These are phyloP conservation scores for Erysimum cheiri DNA, from an alignment of 441 rosid genomes.

Conservation along the genomic window DNA sequence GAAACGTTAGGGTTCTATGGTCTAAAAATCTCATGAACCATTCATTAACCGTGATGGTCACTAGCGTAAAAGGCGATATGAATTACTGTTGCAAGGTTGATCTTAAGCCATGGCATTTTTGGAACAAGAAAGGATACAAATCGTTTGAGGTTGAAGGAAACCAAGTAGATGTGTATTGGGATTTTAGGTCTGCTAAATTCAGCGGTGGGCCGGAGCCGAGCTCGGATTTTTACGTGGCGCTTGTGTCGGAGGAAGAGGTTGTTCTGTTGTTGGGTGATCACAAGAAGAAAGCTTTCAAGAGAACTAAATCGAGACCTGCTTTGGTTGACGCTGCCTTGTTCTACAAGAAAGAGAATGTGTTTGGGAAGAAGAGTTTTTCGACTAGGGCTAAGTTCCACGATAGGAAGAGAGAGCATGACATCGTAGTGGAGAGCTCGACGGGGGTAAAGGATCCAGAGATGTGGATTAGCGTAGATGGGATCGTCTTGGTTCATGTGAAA, in stretches of 20 bases:
- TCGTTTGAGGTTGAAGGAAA: conserved; percentile 59
- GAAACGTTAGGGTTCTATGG: conserved; percentile 54
- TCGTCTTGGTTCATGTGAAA: conserved; percentile 55
- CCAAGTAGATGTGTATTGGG: conserved; percentile 66
- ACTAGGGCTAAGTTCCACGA: conserved; percentile 64
- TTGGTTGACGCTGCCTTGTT: conserved; percentile 54
- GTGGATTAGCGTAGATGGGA: conserved; percentile 76
- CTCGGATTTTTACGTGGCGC: conserved; percentile 64
- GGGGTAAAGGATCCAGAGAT: conserved; percentile 63
- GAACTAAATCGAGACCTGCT: conserved; percentile 67
- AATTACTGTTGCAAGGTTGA: conserved; percentile 67
- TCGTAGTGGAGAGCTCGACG: conserved; percentile 61
- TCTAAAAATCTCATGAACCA: conserved; percentile 68
- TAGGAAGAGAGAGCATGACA: conserved; percentile 63
- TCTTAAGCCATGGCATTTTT: conserved; percentile 77
- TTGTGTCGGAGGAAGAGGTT: conserved; percentile 67
- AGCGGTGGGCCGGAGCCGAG: conserved; percentile 53
- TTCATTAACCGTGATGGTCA: conserved; percentile 55
- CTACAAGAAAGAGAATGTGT: conserved; percentile 70
- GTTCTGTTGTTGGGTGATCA: conserved; percentile 64
- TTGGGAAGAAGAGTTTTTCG: conserved; percentile 59
- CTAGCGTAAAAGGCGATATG: conserved; percentile 51
- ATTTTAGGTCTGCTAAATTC: conserved; percentile 71
- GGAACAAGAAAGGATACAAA: conserved; percentile 72
- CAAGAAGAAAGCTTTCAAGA: conserved; percentile 72